These are phyloP conservation scores for Dactylonectria estremocensis DNA, from an alignment of 2,329 filamentous ascomycete species.

Conservation along the genomic window DNA sequence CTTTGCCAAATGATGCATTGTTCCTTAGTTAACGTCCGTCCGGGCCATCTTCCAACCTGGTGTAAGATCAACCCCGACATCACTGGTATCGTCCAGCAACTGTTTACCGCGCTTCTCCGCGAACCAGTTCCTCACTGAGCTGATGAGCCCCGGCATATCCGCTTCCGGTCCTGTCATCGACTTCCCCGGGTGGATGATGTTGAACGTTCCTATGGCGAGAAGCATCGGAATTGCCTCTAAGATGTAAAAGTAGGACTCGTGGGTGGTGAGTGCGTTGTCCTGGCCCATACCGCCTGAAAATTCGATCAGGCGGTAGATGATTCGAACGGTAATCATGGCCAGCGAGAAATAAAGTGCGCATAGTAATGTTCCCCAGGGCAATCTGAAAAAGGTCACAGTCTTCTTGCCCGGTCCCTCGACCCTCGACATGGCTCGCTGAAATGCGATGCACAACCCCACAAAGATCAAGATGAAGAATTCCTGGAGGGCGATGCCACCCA, in stretches of 20 bases:
- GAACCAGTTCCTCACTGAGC: constrained; percentile 24
- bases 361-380: constrained; percentile 36
- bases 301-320: constrained; percentile 69
- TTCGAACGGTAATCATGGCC: constrained; percentile 60
- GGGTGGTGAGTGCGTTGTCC: constrained; percentile 40
- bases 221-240: constrained; percentile 63
- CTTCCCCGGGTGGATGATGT: constrained; percentile 58
- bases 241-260: constrained; percentile 64
- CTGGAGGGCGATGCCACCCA: constrained; percentile 68
- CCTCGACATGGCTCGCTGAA: constrained; percentile 33
- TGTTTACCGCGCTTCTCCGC: constrained; percentile 15
- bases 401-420: neutral
- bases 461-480: constrained; percentile 66
- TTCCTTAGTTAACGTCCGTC: neutral
- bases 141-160: constrained; percentile 40
- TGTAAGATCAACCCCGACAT: constrained; percentile 35
- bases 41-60: constrained; percentile 16
- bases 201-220: constrained; percentile 58
- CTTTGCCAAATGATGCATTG: neutral
- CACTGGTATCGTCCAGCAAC: constrained; percentile 34
- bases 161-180: constrained; percentile 37
- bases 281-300: constrained; percentile 59
- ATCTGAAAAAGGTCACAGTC: constrained; percentile 5
- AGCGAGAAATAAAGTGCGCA: constrained; percentile 55
- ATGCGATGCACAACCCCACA: constrained; percentile 50